Evolutionary conservation across 202 grass and related monocot genomes (phyloP).

Genomic region (Dendrocalamus latiflorus): DNA sequence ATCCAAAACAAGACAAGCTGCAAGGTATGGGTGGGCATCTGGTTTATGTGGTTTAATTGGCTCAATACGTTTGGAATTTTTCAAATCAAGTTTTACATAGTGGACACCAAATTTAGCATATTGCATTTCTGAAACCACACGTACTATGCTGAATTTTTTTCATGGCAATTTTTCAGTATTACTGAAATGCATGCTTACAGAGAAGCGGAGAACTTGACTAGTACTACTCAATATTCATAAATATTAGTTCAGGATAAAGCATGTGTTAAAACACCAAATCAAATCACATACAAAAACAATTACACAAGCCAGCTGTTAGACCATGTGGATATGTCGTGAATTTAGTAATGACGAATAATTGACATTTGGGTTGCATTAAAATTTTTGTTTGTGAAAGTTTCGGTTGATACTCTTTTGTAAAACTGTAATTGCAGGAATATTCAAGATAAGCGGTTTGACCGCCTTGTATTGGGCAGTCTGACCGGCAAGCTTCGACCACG

Average conservation of each 20-base stretch:
- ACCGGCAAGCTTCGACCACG: too few relatives aligned
- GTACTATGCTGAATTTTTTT: background rate
- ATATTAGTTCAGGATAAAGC: background rate
- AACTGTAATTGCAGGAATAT: too few relatives aligned
- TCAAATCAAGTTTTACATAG: background rate
- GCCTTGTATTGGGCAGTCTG: too few relatives aligned
- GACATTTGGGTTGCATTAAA: too few relatives aligned
- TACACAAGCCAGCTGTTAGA: background rate
- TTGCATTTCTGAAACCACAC: background rate
- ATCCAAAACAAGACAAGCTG: slow-evolving; percentile 1
- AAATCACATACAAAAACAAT: background rate
- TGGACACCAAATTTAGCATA: background rate
- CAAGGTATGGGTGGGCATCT: background rate
- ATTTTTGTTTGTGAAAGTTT: too few relatives aligned
- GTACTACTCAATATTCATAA: background rate
- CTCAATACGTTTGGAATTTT: background rate
- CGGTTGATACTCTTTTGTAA: too few relatives aligned
- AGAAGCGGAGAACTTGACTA: background rate
- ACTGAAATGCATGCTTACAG: background rate
- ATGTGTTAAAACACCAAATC: background rate
- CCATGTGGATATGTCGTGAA: too few relatives aligned
- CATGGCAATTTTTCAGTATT: background rate
- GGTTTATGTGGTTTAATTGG: background rate
- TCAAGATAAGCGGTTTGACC: too few relatives aligned
- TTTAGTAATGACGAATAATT: too few relatives aligned